Percentiles rank a stretch among this genome's conserved stretches.
Conservation (phyloP, 2,329 filamentous ascomycete genomes). For the Colletotrichum lini region DNA sequence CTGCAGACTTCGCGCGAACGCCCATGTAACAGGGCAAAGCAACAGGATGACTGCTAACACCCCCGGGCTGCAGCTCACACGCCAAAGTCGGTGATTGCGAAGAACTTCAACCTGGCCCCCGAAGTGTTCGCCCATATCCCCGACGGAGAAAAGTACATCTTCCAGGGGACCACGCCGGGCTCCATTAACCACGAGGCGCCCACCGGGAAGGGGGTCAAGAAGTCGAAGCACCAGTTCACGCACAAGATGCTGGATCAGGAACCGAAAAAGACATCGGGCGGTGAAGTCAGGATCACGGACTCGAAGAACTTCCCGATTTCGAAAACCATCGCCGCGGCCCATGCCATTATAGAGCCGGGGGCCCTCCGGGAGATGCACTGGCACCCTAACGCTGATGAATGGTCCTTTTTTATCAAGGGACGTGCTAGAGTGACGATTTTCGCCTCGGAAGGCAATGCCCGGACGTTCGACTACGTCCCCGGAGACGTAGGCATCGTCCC, state of each 20-base stretch:
- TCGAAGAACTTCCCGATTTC: constrained; percentile 82
- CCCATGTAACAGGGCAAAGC: too few relatives aligned
- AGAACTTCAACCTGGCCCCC: constrained; percentile 82
- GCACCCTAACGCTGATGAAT: constrained; percentile 85
- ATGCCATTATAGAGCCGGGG: constrained; percentile 79
- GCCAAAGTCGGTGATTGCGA: constrained; percentile 77
- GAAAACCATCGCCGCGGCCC: constrained; percentile 79
- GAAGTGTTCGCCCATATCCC: constrained; percentile 80
- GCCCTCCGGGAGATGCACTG: constrained; percentile 86
- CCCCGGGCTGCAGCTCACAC: constrained; percentile 69
- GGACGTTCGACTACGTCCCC: constrained; percentile 82
- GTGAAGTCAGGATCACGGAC: constrained; percentile 81
- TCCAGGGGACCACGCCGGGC: constrained; percentile 76
- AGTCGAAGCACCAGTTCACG: constrained; percentile 78
- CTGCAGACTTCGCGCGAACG: constrained; percentile 9
- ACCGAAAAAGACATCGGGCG: constrained; percentile 76
- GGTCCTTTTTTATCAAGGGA: constrained; percentile 84
- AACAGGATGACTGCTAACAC: background rate
- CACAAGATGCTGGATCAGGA: constrained; percentile 81
- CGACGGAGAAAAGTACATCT: constrained; percentile 81
- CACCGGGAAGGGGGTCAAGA: constrained; percentile 72
- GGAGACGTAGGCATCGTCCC: constrained; percentile 86
- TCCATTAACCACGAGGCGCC: constrained; percentile 77
- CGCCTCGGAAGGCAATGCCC: constrained; percentile 75
- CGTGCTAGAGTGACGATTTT: constrained; percentile 83